Conservation (phyloP, 371 early-diverging fungal genomes). For the Actinomortierella ambigua region DNA sequence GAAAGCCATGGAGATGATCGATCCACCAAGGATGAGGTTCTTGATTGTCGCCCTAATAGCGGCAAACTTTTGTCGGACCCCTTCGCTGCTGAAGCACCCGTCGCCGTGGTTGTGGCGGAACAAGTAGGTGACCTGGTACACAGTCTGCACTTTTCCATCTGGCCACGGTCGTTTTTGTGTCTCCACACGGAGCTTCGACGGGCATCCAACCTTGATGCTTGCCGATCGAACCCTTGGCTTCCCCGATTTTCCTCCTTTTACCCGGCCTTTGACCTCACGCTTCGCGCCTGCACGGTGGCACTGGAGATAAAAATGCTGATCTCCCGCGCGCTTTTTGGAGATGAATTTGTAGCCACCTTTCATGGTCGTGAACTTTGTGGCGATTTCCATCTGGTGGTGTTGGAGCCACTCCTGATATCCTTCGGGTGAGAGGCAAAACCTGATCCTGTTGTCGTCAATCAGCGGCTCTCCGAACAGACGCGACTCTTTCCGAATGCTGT, state of each 20-base stretch:
- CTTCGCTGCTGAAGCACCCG: constrained; percentile 5
- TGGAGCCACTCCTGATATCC: no score
- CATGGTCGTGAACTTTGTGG: constrained; percentile 9
- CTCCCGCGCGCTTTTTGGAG: not conserved
- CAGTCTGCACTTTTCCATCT: constrained; percentile 2
- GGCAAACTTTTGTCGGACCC: constrained; percentile 12
- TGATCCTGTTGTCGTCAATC: no score
- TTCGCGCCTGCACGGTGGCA: constrained; percentile 7
- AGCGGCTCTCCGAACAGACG: no score
- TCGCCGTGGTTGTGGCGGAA: constrained; percentile 14
- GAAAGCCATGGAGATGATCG: constrained; percentile 15
- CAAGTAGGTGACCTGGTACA: constrained; percentile 1
- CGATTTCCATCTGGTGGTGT: constrained; percentile 8
- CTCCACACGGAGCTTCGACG: constrained; percentile 3
- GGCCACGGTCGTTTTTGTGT: not conserved
- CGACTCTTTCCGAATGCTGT: no score
- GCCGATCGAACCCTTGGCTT: constrained; percentile 3
- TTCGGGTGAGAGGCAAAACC: no score
- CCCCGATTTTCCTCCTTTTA: constrained; percentile 4
- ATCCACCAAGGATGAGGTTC: constrained; percentile 12
- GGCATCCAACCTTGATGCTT: constrained; percentile 10
- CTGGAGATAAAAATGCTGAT: not conserved
- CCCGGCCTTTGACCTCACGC: constrained; percentile 3
- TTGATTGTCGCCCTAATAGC: constrained; percentile 14
- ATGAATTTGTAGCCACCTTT: constrained; percentile 5